These are phyloP conservation scores for Fusarium sp. DNA, from an alignment of 2,329 filamentous ascomycete species.

Conservation along the genomic window DNA sequence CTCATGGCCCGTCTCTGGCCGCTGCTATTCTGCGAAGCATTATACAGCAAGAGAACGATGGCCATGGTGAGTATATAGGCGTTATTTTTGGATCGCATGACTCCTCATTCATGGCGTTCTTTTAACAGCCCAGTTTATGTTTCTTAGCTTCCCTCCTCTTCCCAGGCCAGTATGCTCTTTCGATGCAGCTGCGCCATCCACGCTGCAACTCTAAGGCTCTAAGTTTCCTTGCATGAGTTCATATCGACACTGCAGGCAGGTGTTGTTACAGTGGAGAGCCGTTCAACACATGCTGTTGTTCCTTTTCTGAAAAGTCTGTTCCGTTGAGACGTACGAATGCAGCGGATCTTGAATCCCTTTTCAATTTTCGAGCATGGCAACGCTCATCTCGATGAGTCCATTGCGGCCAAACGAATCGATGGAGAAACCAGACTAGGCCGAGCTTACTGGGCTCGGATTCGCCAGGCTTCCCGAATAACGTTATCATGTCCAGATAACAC, in stretches of 20 bases:
- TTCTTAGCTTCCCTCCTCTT: conserved; percentile 16
- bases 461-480: conserved; percentile 3
- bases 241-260: conserved; percentile 15
- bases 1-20: conserved; percentile 8
- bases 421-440: not conserved
- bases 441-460: conserved; percentile 13
- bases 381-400: conserved; percentile 20
- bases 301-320: not conserved
- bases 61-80: conserved; percentile 8
- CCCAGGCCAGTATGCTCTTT: conserved; percentile 15
- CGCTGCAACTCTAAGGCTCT: conserved; percentile 20
- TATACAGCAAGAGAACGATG: not conserved
- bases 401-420: conserved; percentile 13
- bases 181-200: conserved; percentile 19
- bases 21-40: not conserved
- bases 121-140: not conserved
- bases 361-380: conserved; percentile 1
- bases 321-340: conserved; percentile 12
- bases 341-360: conserved; percentile 6
- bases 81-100: conserved; percentile 20
- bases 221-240: conserved; percentile 32
- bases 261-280: not conserved
- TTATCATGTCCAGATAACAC: conserved; percentile 16
- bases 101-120: not conserved
- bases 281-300: not conserved